Conservation (phyloP, 2,329 filamentous ascomycete species). For the Elsinoe ampelina region DNA sequence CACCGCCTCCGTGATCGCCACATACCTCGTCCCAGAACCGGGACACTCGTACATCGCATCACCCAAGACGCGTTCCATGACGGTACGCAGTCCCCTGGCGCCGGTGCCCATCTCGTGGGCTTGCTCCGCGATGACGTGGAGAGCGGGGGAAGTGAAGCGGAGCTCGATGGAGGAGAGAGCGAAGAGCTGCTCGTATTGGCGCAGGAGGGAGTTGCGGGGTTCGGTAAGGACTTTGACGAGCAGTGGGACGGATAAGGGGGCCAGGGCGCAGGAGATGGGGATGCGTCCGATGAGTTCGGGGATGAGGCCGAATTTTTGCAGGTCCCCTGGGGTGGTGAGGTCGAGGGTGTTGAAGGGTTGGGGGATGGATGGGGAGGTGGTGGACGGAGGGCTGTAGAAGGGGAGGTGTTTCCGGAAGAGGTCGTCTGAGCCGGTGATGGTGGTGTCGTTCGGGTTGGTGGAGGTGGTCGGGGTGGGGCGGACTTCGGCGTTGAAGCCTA, state of each 20-base stretch:
- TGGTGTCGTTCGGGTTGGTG: conserved; percentile 47
- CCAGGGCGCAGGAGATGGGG: conserved; percentile 78
- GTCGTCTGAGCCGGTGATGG: conserved; percentile 51
- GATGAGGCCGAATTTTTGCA: conserved; percentile 62
- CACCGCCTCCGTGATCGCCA: conserved; percentile 38
- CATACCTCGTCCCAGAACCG: conserved; percentile 36
- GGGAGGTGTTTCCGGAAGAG: conserved; percentile 36
- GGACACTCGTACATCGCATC: conserved; percentile 42
- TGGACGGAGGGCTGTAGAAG: conserved; percentile 36
- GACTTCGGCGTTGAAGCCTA: conserved; percentile 84
- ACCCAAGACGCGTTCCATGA: conserved; percentile 39
- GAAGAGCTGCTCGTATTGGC: conserved; percentile 84
- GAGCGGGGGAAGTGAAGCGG: conserved; percentile 69
- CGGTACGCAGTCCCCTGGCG: conserved; percentile 38
- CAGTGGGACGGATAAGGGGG: conserved; percentile 57
- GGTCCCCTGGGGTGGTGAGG: conserved; percentile 65
- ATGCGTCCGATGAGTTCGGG: conserved; percentile 94
- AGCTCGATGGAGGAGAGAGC: conserved; percentile 67
- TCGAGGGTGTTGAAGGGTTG: conserved; percentile 62
- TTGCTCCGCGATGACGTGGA: conserved; percentile 72
- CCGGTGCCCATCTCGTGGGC: conserved; percentile 64
- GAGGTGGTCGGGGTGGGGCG: conserved; percentile 42
- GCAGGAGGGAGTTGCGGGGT: conserved; percentile 76
- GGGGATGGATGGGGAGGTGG: conserved; percentile 39
- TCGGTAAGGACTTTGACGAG: conserved; percentile 86